Evolutionary conservation across 805 yeast species (phyloP).

Genomic region (Pichia manshurica): DNA sequence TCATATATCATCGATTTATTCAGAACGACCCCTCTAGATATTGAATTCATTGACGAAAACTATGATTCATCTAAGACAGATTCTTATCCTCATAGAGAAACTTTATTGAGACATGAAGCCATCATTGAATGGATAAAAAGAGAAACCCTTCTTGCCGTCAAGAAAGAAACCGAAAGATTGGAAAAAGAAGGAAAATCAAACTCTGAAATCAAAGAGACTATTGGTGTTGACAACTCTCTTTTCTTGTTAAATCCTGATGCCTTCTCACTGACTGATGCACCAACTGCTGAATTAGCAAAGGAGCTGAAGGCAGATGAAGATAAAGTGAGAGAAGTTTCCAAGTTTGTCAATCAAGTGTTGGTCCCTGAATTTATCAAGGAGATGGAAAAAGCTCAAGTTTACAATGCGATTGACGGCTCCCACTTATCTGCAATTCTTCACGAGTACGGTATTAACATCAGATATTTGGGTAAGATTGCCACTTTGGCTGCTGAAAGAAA

Average conservation of each 20-base stretch:
- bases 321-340: conserved; percentile 65
- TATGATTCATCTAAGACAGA: conserved; percentile 37
- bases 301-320: conserved; percentile 47
- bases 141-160: conserved; percentile 50
- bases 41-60: conserved; percentile 62
- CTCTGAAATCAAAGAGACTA: conserved; percentile 39
- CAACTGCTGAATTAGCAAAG: conserved; percentile 32
- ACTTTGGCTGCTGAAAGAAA: conserved; percentile 21
- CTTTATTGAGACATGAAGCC: conserved; percentile 79
- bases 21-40: conserved; percentile 79
- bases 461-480: conserved; percentile 74
- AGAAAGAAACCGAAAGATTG: conserved; percentile 43
- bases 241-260: conserved; percentile 78
- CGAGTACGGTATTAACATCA: conserved; percentile 76
- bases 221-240: conserved; percentile 46
- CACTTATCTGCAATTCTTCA: conserved; percentile 70
- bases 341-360: conserved; percentile 51
- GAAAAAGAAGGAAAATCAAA: conserved; percentile 27
- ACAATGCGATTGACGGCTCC: conserved; percentile 75
- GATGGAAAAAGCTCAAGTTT: conserved; percentile 40
- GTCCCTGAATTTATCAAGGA: conserved; percentile 59
- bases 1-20: conserved; percentile 78
- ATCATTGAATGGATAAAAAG: conserved; percentile 85
- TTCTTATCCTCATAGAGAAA: conserved; percentile 79
- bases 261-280: conserved; percentile 41